Conservation (phyloP, 106 monocot species). For the Gastrodia elata region DNA sequence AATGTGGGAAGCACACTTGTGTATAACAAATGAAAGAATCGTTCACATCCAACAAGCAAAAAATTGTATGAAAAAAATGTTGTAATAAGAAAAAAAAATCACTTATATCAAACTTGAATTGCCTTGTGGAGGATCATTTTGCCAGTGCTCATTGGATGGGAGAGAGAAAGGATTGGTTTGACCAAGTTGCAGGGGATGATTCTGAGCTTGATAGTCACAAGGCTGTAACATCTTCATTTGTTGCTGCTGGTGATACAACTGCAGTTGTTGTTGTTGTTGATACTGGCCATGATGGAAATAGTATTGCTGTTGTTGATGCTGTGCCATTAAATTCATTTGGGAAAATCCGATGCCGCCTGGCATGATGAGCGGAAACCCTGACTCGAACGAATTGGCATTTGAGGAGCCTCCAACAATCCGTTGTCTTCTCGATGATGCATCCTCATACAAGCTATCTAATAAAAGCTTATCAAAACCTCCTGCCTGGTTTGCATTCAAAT, state of each 20-base stretch:
- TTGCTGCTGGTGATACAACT: neutral
- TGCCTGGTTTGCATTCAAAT: slow-evolving; percentile 29
- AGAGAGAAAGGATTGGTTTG: slow-evolving; percentile 48
- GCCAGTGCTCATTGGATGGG: slow-evolving; percentile 21
- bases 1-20: no score
- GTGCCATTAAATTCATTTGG: slow-evolving; percentile 52
- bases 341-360: slow-evolving; percentile 49
- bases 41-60: neutral
- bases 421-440: slow-evolving; percentile 31
- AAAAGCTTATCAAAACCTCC: slow-evolving; percentile 92
- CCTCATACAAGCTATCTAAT: slow-evolving; percentile 70
- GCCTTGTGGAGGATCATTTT: slow-evolving; percentile 1
- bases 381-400: slow-evolving; percentile 32
- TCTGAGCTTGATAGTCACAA: slow-evolving; percentile 16
- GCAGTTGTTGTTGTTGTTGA: neutral
- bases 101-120: slow-evolving; percentile 5
- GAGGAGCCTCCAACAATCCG: slow-evolving; percentile 18
- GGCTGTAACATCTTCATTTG: slow-evolving; percentile 26
- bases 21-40: no score
- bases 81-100: neutral
- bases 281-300: slow-evolving; percentile 24
- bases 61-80: neutral
- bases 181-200: slow-evolving; percentile 14
- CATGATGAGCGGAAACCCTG: slow-evolving; percentile 57
- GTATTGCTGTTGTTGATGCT: slow-evolving; percentile 57